phyloP scores from a whole-genome alignment of 176 grass and related monocot species.

The Olyra latifolia region DNA sequence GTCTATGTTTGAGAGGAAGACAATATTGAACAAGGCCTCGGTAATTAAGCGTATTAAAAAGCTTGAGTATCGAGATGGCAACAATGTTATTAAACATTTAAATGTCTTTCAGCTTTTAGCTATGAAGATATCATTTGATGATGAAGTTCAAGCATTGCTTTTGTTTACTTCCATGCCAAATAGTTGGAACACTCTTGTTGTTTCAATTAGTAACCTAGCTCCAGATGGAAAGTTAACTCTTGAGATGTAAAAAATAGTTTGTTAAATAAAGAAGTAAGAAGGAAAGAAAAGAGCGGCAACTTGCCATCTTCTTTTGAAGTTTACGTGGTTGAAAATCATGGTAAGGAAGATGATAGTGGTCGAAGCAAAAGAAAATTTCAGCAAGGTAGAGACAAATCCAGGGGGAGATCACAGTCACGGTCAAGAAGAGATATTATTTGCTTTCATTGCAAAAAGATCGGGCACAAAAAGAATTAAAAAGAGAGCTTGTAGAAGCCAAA shows the following conservation, averaged over 20 bases:
- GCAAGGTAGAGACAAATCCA: not conserved
- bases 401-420: not conserved
- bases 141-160: slow-evolving; percentile 1
- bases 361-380: not conserved
- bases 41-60: not conserved
- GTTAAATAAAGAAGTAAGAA: not conserved
- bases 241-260: not conserved
- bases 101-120: not conserved
- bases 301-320: not conserved
- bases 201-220: not conserved
- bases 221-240: not conserved
- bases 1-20: slow-evolving; percentile 18
- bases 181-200: not conserved
- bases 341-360: not conserved
- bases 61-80: not conserved
- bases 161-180: not conserved
- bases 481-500: not conserved
- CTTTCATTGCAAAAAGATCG: not conserved
- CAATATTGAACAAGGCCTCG: not conserved
- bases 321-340: not conserved
- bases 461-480: not conserved
- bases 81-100: not conserved
- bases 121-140: slow-evolving; percentile 16
- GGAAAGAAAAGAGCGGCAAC: not conserved
- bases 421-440: not conserved